Conservation (phyloP, 179 eudicot genomes). For the Amaranthus tricolor region DNA sequence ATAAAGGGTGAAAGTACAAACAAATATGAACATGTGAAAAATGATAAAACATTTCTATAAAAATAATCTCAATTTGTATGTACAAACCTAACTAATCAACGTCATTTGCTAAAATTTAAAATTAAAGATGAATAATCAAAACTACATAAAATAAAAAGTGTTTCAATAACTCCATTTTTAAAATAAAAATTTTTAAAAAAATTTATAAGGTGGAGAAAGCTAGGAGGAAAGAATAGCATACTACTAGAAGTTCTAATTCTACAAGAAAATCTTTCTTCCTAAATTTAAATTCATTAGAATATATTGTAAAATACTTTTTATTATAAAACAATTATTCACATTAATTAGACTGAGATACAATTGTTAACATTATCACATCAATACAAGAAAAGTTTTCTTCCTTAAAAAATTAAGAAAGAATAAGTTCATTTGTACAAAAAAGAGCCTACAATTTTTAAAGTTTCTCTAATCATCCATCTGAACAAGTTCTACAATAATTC, state of each 20-base stretch:
- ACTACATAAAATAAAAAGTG: background rate
- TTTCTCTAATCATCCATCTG: constrained; percentile 22
- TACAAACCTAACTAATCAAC: background rate
- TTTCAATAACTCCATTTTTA: background rate
- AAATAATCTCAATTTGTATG: background rate
- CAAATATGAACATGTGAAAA: background rate
- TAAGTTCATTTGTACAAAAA: constrained; percentile 40
- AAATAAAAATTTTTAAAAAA: background rate
- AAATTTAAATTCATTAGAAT: background rate
- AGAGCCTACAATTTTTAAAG: constrained; percentile 23
- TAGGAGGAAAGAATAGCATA: background rate
- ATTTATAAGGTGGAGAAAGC: background rate
- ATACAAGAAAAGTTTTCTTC: constrained; percentile 4
- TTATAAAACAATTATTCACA: background rate
- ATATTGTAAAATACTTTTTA: background rate
- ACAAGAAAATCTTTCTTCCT: constrained; percentile 15
- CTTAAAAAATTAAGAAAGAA: constrained; percentile 12
- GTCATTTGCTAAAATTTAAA: background rate
- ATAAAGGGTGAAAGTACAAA: background rate
- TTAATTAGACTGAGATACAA: background rate
- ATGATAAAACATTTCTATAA: background rate
- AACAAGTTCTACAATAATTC: constrained; percentile 31
- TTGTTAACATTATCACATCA: background rate
- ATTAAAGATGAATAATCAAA: background rate
- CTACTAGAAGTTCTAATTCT: background rate